Percentiles rank a stretch among this genome's conserved stretches.
Evolutionary conservation across 2,329 filamentous ascomycete genomes (phyloP).

Genomic region (Alternaria ventricosa): DNA sequence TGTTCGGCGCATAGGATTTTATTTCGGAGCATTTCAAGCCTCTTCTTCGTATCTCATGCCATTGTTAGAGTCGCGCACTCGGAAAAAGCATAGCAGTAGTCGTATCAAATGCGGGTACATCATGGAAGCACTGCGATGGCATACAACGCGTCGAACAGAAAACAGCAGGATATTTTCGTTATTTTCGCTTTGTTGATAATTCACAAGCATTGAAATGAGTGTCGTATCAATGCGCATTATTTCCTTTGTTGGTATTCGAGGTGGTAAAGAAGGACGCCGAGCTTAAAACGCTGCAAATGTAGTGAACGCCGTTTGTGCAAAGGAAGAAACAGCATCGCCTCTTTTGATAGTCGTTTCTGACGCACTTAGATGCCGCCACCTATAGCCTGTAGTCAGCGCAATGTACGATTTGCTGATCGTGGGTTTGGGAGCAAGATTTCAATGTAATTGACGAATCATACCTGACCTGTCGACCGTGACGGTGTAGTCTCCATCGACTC

Average conservation of each 20-base stretch:
- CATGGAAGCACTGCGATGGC: neutral
- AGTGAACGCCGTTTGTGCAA: neutral
- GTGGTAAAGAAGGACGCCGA: neutral
- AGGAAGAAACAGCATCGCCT: neutral
- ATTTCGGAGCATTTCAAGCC: neutral
- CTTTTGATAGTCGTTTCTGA: neutral
- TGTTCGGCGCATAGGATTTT: neutral
- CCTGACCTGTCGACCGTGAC: slow-evolving; percentile 47
- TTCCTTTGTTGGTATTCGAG: neutral
- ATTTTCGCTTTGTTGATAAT: neutral
- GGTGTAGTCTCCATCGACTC: slow-evolving; percentile 41
- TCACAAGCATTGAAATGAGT: neutral
- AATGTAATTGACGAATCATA: slow-evolving; percentile 5
- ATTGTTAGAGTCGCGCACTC: neutral
- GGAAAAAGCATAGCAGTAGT: neutral
- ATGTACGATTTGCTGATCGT: neutral
- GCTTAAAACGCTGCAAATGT: neutral
- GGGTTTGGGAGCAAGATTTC: neutral
- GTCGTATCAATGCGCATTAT: neutral
- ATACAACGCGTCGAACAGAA: neutral
- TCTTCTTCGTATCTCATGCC: neutral
- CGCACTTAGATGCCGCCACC: slow-evolving; percentile 13
- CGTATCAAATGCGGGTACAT: neutral
- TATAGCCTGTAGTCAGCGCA: slow-evolving; percentile 3
- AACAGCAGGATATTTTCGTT: neutral